These are phyloP conservation scores for Lichtheimia ornata DNA, from an alignment of 371 early-diverging fungal genomes.

Conservation along the genomic window DNA sequence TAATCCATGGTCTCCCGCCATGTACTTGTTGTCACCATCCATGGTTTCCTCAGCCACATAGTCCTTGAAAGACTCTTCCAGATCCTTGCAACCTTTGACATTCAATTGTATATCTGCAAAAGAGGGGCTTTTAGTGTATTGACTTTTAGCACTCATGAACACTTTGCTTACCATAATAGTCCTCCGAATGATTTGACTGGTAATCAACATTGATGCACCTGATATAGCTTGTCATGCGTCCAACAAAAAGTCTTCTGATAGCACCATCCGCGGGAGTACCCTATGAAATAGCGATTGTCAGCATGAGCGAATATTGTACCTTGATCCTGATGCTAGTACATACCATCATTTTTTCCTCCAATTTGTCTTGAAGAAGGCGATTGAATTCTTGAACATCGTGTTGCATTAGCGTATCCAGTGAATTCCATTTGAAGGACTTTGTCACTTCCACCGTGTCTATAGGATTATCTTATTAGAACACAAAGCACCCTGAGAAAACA, in stretches of 20 bases:
- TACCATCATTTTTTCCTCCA: conserved; percentile 89
- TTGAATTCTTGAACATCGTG: conserved; percentile 98
- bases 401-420: conserved; percentile 92
- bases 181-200: conserved; percentile 90
- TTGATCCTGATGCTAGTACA: too few relatives aligned
- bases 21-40: conserved; percentile 98
- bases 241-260: conserved; percentile 86
- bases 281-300: conserved; percentile 25
- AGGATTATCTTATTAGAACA: too few relatives aligned
- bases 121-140: too few relatives aligned
- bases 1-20: conserved; percentile 94
- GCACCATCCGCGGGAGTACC: conserved; percentile 94
- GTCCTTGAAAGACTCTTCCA: conserved; percentile 89
- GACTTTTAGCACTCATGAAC: too few relatives aligned
- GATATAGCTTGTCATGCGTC: conserved; percentile 95
- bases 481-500: too few relatives aligned
- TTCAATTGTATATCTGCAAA: conserved; percentile 87
- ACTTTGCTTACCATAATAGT: conserved; percentile 35
- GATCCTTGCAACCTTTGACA: conserved; percentile 88
- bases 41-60: conserved; percentile 90
- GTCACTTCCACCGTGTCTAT: conserved; percentile 90
- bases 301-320: too few relatives aligned
- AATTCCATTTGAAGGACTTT: conserved; percentile 96
- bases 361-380: conserved; percentile 92
- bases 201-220: conserved; percentile 93